Evolutionary conservation across 805 yeast genomes (phyloP), one percentile per base, ranked within the genome.

Genomic region (Candida stauntonica): DNA sequence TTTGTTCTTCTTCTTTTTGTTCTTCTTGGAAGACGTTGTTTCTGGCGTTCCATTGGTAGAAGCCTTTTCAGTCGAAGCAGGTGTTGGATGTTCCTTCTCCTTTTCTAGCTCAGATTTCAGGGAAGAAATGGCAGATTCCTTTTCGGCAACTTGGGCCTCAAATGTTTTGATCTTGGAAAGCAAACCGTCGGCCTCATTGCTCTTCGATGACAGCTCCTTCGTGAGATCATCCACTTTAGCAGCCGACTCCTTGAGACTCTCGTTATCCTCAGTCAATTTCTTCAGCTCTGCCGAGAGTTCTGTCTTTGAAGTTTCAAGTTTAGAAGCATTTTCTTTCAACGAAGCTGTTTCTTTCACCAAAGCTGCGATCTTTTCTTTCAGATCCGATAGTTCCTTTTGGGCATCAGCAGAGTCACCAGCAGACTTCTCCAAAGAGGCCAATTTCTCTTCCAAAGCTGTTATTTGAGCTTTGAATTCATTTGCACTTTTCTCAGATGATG

Each of bases 1-100:
- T 38, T 48, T 51, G 36, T 45, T 47, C 29, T 45, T 52, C 33
- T 41, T 50, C 27, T 39, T 52, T 26, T 49, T 51, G 35, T 45
- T 47, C 36, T 45, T 47, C 20, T 38, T 28, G 2, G 45, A 32
- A 6, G 45, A 29, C 3, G 42, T 15, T 7, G 39, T 17, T 13
- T 29, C 13, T 29, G 29, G 26, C 26, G 15, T 16, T n/a, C 12
- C 35, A 15, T 12, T 29, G 31, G 35, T 3, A 12, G 26, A 3
- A n/a, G n/a, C n/a, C n/a, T n/a, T n/a, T n/a, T n/a, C n/a, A n/a
- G n/a, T n/a, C n/a, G n/a, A n/a, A n/a, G n/a, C n/a, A n/a, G n/a
- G n/a, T n/a, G 33, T 6, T 6, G 24, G 29, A 5, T 21, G 16
- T 18, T 17, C 24, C 36, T 39, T 46, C 27, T 29, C 16, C 27